A percentile compares a stretch with the other conserved stretches of the same genome.
These are phyloP conservation scores for Bolboschoenoplectus hybrid DNA, from an alignment of 202 grass and related monocot species.

Conservation along the genomic window DNA sequence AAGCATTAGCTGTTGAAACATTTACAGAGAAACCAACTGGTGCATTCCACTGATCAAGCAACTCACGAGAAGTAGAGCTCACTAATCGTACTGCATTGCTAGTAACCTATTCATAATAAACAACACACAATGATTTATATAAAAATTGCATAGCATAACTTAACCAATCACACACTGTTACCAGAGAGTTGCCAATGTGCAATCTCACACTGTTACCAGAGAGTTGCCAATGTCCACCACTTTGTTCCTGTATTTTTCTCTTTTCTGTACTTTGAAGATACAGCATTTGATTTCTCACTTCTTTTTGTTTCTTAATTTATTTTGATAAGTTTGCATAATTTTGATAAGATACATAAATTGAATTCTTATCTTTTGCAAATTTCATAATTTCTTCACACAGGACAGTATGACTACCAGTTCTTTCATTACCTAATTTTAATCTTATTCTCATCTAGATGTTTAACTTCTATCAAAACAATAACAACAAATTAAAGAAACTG, in stretches of 20 bases:
- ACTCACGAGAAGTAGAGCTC: constrained; percentile 73
- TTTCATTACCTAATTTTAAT: background rate
- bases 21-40: constrained; percentile 89
- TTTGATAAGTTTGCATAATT: background rate
- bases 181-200: background rate
- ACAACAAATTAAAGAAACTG: background rate
- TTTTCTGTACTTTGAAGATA: constrained; percentile 5
- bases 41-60: constrained; percentile 94
- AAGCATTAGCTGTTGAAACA: constrained; percentile 96
- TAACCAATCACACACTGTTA: background rate
- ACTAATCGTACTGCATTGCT: constrained; percentile 81
- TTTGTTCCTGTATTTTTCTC: background rate
- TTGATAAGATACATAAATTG: background rate
- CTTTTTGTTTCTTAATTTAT: background rate
- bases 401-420: background rate
- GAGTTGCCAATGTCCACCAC: background rate
- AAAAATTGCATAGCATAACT: constrained; percentile 10
- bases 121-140: constrained; percentile 16
- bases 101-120: constrained; percentile 63
- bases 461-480: background rate
- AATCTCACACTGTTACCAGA: background rate
- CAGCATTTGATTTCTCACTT: constrained; percentile 14
- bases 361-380: background rate
- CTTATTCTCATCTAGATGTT: background rate
- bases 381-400: background rate